These are phyloP conservation scores for Aspergillus panamensis DNA, from an alignment of 495 filamentous ascomycete species.

Conservation along the genomic window DNA sequence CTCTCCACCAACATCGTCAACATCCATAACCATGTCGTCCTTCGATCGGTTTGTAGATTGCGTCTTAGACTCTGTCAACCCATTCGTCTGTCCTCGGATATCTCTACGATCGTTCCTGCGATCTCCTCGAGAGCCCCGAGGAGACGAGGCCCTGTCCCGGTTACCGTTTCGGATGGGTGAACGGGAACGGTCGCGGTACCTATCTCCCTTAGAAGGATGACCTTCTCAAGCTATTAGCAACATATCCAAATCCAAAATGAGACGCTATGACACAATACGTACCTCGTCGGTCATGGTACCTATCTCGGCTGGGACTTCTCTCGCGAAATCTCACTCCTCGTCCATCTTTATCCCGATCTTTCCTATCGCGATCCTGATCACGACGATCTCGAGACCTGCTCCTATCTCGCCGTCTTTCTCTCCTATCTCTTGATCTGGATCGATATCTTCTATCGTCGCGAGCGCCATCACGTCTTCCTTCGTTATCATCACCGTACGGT, in stretches of 20 bases:
- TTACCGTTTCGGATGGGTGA: conserved; percentile 44
- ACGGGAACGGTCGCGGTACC: conserved; percentile 42
- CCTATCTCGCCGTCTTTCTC: conserved; percentile 39
- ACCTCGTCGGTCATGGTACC: conserved; percentile 44
- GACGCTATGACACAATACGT: conserved; percentile 5
- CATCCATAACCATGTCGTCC: conserved; percentile 44
- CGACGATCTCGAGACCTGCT: conserved; percentile 47
- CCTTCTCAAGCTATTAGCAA: conserved; percentile 21
- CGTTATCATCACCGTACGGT: conserved; percentile 27
- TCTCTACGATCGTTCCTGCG: conserved; percentile 36
- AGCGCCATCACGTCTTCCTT: conserved; percentile 27
- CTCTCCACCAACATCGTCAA: conserved; percentile 51
- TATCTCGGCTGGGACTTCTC: conserved; percentile 47
- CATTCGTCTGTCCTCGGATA: conserved; percentile 28
- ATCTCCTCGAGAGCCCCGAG: conserved; percentile 32
- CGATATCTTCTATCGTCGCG: conserved; percentile 41
- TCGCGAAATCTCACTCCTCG: conserved; percentile 40
- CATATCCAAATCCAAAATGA: conserved; percentile 9
- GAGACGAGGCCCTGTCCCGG: conserved; percentile 36
- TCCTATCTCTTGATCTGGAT: conserved; percentile 42
- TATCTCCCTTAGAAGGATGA: conserved; percentile 34
- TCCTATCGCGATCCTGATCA: conserved; percentile 34
- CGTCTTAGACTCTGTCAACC: conserved; percentile 19
- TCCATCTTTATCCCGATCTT: conserved; percentile 41
- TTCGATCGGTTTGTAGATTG: conserved; percentile 17